Evolutionary conservation across 208 protist genomes (phyloP).

Genomic region (Crithidia fasciculata): DNA sequence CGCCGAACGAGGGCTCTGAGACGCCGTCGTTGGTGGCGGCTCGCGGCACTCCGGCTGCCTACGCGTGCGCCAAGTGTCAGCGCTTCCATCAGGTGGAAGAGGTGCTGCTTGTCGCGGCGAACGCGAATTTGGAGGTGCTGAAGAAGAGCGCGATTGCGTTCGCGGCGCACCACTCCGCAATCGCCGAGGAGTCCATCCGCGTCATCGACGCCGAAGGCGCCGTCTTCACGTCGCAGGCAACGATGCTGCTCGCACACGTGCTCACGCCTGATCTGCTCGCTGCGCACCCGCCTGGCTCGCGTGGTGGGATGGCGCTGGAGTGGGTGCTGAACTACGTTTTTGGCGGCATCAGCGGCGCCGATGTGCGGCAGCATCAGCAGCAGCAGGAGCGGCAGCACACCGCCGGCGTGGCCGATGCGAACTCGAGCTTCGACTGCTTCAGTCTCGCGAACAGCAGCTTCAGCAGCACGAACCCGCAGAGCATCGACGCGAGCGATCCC

Average conservation of each 20-base stretch:
- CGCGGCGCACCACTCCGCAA: slow-evolving; percentile 43
- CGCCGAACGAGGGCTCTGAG: slow-evolving; percentile 1
- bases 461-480: slow-evolving; percentile 26
- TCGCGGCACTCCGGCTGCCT: slow-evolving; percentile 12
- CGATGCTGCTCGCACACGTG: slow-evolving; percentile 62
- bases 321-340: slow-evolving; percentile 58
- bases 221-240: slow-evolving; percentile 55
- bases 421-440: slow-evolving; percentile 28
- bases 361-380: slow-evolving; percentile 42
- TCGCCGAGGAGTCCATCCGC: slow-evolving; percentile 45
- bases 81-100: slow-evolving; percentile 40
- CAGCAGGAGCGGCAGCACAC: slow-evolving; percentile 26
- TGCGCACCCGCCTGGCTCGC: slow-evolving; percentile 45
- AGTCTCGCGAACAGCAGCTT: slow-evolving; percentile 29
- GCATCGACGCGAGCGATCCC: slow-evolving; percentile 16
- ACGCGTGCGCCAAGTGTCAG: slow-evolving; percentile 28
- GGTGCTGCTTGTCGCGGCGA: slow-evolving; percentile 29
- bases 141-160: slow-evolving; percentile 35
- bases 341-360: slow-evolving; percentile 41
- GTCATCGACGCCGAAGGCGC: slow-evolving; percentile 44
- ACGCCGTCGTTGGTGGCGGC: slow-evolving; percentile 13
- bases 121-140: slow-evolving; percentile 37
- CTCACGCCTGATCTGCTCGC: slow-evolving; percentile 53
- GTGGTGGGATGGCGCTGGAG: slow-evolving; percentile 46
- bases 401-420: slow-evolving; percentile 13